These are phyloP conservation scores for Limonium bicolor DNA, from an alignment of 148 eudicot species.

Conservation along the genomic window DNA sequence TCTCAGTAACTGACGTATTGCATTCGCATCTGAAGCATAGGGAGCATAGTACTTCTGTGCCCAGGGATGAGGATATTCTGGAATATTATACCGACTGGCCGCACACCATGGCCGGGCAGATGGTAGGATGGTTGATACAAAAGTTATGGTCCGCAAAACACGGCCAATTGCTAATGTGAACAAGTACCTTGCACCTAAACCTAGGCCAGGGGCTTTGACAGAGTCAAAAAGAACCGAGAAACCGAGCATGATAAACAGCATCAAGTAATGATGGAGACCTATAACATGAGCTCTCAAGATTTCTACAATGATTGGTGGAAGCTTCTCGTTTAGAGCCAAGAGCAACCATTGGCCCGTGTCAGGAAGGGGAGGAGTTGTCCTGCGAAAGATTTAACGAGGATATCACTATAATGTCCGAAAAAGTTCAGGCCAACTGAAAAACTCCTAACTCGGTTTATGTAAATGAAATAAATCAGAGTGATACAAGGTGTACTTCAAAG, in stretches of 20 bases:
- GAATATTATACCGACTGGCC: conserved; percentile 54
- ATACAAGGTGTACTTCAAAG: too few species aligned
- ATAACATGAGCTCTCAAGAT: conserved; percentile 80
- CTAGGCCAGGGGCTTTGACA: conserved; percentile 95
- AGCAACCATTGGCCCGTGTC: conserved; percentile 98
- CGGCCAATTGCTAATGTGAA: conserved; percentile 95
- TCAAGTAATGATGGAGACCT: conserved; percentile 85
- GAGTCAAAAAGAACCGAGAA: conserved; percentile 86
- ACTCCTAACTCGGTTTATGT: too few species aligned
- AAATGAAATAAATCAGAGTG: too few species aligned
- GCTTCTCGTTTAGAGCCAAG: conserved; percentile 71
- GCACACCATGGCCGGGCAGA: conserved; percentile 99
- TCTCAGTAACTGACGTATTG: conserved; percentile 45
- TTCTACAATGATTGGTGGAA: conserved; percentile 57
- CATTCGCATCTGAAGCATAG: conserved; percentile 60
- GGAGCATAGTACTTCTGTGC: conserved; percentile 93
- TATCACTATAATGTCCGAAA: conserved; percentile 10
- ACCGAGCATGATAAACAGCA: conserved; percentile 87
- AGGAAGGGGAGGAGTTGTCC: conserved; percentile 76
- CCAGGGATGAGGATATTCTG: conserved; percentile 81
- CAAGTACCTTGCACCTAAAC: conserved; percentile 87
- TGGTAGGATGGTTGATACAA: conserved; percentile 78
- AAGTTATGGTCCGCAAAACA: conserved; percentile 65
- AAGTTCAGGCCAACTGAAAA: too few species aligned
- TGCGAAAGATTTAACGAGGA: too few species aligned